Conservation (phyloP, 2,329 filamentous ascomycete species). For the Daldinia sp. region DNA sequence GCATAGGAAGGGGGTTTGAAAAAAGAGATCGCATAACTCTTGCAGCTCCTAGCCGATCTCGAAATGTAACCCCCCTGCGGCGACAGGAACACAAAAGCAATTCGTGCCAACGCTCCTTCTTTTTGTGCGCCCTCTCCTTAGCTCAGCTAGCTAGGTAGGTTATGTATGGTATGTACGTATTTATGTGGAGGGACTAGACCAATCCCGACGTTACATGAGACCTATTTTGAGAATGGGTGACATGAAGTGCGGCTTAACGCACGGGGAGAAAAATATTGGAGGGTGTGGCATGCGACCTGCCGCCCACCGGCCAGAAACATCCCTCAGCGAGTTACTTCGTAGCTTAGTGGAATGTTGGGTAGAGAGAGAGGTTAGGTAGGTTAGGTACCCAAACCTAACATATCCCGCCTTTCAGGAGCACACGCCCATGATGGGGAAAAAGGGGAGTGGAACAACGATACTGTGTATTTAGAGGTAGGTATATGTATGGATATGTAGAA, state of each 20-base stretch:
- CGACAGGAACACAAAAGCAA: slow-evolving; percentile 18
- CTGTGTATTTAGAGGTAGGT: background rate
- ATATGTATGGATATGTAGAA: background rate
- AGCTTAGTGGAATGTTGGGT: background rate
- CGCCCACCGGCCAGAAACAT: slow-evolving; percentile 22
- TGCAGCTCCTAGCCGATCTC: slow-evolving; percentile 37
- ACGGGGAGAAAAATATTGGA: slow-evolving; percentile 25
- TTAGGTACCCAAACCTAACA: background rate
- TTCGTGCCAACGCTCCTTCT: slow-evolving; percentile 11
- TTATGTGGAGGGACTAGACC: slow-evolving; percentile 3
- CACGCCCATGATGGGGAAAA: background rate
- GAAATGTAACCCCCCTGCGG: slow-evolving; percentile 27
- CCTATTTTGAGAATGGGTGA: slow-evolving; percentile 27
- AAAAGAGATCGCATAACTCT: slow-evolving; percentile 30
- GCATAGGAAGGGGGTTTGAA: background rate
- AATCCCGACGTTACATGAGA: slow-evolving; percentile 32
- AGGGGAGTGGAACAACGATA: background rate
- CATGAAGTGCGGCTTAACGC: slow-evolving; percentile 34
- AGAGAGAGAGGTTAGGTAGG: too few species aligned
- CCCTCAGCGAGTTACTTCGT: background rate
- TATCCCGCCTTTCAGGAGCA: background rate
- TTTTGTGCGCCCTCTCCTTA: slow-evolving; percentile 2
- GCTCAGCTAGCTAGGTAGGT: background rate
- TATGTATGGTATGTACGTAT: background rate
- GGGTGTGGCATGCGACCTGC: slow-evolving; percentile 32